Evolutionary conservation across 345 rosid species (phyloP).

Genomic region (Eucalyptus leucophloia): DNA sequence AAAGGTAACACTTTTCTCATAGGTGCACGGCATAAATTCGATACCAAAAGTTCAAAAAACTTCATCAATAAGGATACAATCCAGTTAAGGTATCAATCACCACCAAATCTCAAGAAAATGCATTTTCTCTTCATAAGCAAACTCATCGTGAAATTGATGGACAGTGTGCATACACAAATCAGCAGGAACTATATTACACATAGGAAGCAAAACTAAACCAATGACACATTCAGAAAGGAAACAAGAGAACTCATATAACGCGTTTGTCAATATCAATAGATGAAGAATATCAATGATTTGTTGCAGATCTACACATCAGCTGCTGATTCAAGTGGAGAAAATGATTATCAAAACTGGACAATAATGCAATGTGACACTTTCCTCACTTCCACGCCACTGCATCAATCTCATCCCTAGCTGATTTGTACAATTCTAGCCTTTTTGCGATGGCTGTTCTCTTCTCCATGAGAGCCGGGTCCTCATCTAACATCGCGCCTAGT

Average conservation of each 20-base stretch:
- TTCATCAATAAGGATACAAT: not conserved
- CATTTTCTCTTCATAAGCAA: not conserved
- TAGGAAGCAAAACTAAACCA: not conserved
- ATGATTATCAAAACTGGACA: not conserved
- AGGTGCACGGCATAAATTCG: not conserved
- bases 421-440: slow-evolving; percentile 89
- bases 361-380: not conserved
- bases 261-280: not conserved
- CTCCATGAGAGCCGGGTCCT: slow-evolving; percentile 96
- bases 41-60: not conserved
- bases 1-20: not conserved
- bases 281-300: not conserved
- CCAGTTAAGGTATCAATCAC: not conserved
- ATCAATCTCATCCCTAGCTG: slow-evolving; percentile 95
- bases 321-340: not conserved
- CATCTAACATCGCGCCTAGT: slow-evolving; percentile 90
- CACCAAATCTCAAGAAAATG: not conserved
- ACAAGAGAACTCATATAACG: not conserved
- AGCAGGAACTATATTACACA: not conserved
- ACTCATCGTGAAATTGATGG: not conserved
- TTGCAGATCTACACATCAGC: not conserved
- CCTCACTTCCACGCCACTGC: slow-evolving; percentile 87
- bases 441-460: slow-evolving; percentile 59
- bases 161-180: not conserved
- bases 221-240: not conserved